Percentiles rank a stretch among this genome's conserved stretches.
These are phyloP conservation scores for Phytophthora uliginosa DNA, from an alignment of 352 stramenopile genomes.

Conservation along the genomic window DNA sequence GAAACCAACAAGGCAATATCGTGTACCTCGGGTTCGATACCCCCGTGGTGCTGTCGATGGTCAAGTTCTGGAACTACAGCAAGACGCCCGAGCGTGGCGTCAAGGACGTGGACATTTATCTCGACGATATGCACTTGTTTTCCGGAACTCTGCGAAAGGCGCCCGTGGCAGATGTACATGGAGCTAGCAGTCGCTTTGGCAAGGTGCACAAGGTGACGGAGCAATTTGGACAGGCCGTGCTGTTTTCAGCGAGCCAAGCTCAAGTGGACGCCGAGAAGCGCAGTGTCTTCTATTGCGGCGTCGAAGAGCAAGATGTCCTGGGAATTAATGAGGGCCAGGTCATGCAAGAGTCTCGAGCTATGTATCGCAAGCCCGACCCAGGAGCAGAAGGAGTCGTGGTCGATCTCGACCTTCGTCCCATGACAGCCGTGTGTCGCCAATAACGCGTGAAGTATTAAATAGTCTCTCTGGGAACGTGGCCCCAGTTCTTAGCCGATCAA, in stretches of 20 bases:
- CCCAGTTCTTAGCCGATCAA: too few species aligned
- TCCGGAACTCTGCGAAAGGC: slow-evolving; percentile 70
- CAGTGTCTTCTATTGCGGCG: slow-evolving; percentile 74
- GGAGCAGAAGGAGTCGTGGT: slow-evolving; percentile 80
- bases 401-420: slow-evolving; percentile 71
- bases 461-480: too few species aligned
- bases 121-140: slow-evolving; percentile 90
- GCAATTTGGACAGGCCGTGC: slow-evolving; percentile 83
- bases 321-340: slow-evolving; percentile 93
- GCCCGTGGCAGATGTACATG: slow-evolving; percentile 31
- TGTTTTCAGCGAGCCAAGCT: slow-evolving; percentile 80
- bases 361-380: slow-evolving; percentile 83
- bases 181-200: slow-evolving; percentile 33
- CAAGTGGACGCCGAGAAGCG: slow-evolving; percentile 79
- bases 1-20: slow-evolving; percentile 63
- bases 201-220: slow-evolving; percentile 61
- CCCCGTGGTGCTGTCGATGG: slow-evolving; percentile 78
- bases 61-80: slow-evolving; percentile 93
- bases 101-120: slow-evolving; percentile 85
- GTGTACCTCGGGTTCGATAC: slow-evolving; percentile 81
- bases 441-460: slow-evolving; percentile 12
- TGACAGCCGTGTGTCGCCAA: slow-evolving; percentile 74
- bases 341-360: slow-evolving; percentile 82
- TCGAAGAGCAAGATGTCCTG: slow-evolving; percentile 89
- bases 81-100: slow-evolving; percentile 89